Conservation (phyloP, 129 eudicot species). For the Dittrichia graveolens region DNA sequence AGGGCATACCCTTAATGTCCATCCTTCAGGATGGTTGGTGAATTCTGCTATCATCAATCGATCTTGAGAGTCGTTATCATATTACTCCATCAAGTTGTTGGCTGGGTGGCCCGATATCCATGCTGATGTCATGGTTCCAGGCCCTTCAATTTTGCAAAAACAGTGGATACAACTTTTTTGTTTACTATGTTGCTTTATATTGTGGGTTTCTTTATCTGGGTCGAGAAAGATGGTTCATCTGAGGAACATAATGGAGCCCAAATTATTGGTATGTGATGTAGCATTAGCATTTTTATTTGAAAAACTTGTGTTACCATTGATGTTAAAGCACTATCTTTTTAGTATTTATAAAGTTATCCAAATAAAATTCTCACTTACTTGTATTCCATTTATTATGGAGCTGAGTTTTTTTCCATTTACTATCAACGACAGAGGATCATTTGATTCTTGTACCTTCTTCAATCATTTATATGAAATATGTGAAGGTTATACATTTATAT, state of each 20-base stretch:
- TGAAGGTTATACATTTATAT: too few species aligned
- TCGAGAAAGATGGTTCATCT: not conserved
- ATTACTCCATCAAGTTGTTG: constrained; percentile 5
- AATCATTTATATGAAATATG: too few species aligned
- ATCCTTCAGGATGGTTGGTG: constrained; percentile 39
- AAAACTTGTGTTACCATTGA: not conserved
- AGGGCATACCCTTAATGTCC: constrained; percentile 80
- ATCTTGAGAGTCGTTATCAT: not conserved
- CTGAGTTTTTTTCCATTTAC: not conserved
- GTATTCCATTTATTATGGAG: constrained; percentile 37
- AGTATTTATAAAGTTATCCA: not conserved
- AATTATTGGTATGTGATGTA: not conserved
- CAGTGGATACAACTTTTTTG: constrained; percentile 14
- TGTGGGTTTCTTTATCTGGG: constrained; percentile 5
- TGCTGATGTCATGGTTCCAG: not conserved
- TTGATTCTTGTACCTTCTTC: too few species aligned
- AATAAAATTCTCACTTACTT: constrained; percentile 28
- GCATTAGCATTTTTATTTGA: not conserved
- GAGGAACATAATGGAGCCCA: not conserved
- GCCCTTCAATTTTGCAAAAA: constrained; percentile 17
- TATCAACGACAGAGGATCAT: too few species aligned
- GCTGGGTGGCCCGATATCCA: not conserved
- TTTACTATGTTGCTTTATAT: constrained; percentile 4
- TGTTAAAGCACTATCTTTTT: too few species aligned
- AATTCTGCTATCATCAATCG: not conserved